Percentiles rank a stretch among this genome's conserved stretches.
phyloP scores from a whole-genome alignment of 345 rosid genomes.

The Brassica carinata region DNA sequence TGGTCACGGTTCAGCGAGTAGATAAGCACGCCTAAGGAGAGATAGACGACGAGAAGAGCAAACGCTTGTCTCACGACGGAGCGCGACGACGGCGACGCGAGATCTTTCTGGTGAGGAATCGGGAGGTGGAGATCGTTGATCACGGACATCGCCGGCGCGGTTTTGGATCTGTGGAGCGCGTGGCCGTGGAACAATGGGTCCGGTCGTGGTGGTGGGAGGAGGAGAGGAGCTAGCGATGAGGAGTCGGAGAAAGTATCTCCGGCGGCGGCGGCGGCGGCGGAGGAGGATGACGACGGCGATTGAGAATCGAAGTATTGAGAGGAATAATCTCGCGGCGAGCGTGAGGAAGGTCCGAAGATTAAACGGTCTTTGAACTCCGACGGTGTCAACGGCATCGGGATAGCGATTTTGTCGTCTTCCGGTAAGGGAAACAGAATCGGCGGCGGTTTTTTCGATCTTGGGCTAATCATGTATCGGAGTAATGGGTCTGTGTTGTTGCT shows the following conservation, averaged over 20 bases:
- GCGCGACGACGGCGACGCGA: slow-evolving; percentile 43
- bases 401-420: slow-evolving; percentile 58
- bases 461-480: slow-evolving; percentile 50
- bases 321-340: slow-evolving; percentile 46
- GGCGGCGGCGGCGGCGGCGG: slow-evolving; percentile 5
- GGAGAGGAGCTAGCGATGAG: slow-evolving; percentile 31
- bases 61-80: slow-evolving; percentile 69
- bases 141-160: slow-evolving; percentile 92
- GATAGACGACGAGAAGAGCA: slow-evolving; percentile 59
- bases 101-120: slow-evolving; percentile 49
- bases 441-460: slow-evolving; percentile 38
- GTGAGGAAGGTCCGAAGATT: slow-evolving; percentile 70
- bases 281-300: slow-evolving; percentile 38
- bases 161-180: slow-evolving; percentile 78
- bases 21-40: slow-evolving; percentile 73
- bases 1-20: slow-evolving; percentile 66
- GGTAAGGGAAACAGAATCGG: slow-evolving; percentile 67
- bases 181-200: slow-evolving; percentile 31
- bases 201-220: slow-evolving; percentile 27
- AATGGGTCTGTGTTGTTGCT: slow-evolving; percentile 53
- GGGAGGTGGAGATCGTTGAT: slow-evolving; percentile 51
- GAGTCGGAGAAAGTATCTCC: slow-evolving; percentile 25
- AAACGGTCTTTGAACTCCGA: slow-evolving; percentile 77
- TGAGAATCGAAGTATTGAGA: slow-evolving; percentile 60
- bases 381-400: slow-evolving; percentile 61